phyloP scores from a whole-genome alignment of 306 rosid genomes.

The Malus fusca region DNA sequence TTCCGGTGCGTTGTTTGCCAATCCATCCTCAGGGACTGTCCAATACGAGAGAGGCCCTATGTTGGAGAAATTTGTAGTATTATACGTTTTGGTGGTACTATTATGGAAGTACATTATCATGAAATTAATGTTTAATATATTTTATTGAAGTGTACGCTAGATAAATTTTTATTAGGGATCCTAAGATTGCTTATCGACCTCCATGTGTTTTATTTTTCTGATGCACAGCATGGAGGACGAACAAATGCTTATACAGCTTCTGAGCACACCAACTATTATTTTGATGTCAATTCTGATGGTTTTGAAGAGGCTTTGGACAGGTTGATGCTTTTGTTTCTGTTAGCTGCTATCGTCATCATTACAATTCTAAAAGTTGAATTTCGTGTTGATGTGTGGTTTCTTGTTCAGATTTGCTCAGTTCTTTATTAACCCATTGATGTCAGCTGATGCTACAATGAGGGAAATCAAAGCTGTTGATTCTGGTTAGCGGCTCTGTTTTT shows the following conservation, averaged over 20 bases:
- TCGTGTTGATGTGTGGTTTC: conserved; percentile 15
- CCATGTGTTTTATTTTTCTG: conserved; percentile 10
- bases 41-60: not conserved
- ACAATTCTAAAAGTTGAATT: not conserved
- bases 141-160: not conserved
- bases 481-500: conserved; percentile 42
- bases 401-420: conserved; percentile 78
- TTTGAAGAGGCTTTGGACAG: conserved; percentile 96
- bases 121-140: not conserved
- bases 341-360: not conserved
- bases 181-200: conserved; percentile 6
- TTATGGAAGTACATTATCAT: not conserved
- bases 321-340: conserved; percentile 30
- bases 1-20: not conserved
- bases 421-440: conserved; percentile 87
- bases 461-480: conserved; percentile 98
- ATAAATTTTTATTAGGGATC: not conserved
- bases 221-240: conserved; percentile 73
- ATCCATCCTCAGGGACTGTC: not conserved
- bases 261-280: conserved; percentile 66
- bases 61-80: not conserved
- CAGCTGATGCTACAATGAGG: conserved; percentile 92
- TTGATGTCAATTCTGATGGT: conserved; percentile 74
- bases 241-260: conserved; percentile 74
- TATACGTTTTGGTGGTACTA: not conserved